Evolutionary conservation across 176 grass and related monocot genomes (phyloP), one percentile per base, ranked within the genome.

Genomic region (Pontederia paniculata): DNA sequence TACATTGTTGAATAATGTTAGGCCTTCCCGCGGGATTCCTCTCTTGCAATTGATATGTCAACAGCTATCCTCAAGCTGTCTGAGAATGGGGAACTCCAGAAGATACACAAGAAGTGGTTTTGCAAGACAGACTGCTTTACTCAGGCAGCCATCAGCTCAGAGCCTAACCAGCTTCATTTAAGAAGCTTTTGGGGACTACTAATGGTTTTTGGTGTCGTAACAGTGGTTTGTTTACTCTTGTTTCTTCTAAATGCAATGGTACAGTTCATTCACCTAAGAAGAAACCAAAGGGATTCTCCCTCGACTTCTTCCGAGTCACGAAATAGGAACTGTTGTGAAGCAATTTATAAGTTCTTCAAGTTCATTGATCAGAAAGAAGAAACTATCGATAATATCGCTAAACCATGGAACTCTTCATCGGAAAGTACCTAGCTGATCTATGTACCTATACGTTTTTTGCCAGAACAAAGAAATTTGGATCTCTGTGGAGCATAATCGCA

Each of bases 321-420:
- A 44, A n/a, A 44, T 23, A 72, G 46, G 28, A 1, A 21, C 46
- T 60, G 23, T 43, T 53, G 28, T 61, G 46, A 52, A 9, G 28
- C 48, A 17, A 52, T 72, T 22, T 61, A 52, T 23, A 51, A 19
- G 17, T 72, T 72, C 48, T 61, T 72, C 23, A 31, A 43, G 21
- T 72, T 72, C 57, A 72, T 72, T 23, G 69, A 72, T 42, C 17
- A 62, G 48, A 72, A 52, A 62, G 69, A 71, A 59, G 69, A 62
- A 53, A 56, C 18, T 15, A 52, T 72, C 42, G 61, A 61, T 13
- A 53, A 43, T 25, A 25, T 13, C n/a, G 43, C 61, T 45, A 61
- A 54, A 50, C 48, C 52, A 22, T n/a, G 23, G 9, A 60, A 42
- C 25, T 22, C 25, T 8, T 61, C 57, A 44, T n/a, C 64, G 19